Base-by-base conservation (phyloP, 192 early-diverging fungal genomes). In the Funneliformis mosseae region DNA sequence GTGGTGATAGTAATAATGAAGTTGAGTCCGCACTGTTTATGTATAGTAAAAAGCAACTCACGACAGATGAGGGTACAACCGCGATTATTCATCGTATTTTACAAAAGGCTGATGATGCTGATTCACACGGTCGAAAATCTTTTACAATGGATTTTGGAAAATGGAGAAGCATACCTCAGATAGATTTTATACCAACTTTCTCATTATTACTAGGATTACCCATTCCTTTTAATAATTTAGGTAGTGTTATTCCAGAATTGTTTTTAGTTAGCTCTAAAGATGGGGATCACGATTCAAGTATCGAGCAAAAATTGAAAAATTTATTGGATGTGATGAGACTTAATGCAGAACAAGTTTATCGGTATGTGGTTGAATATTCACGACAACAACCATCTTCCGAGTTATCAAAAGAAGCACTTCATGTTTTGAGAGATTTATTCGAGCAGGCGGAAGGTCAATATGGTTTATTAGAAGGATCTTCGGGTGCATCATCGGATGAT, bases 171-270 rank as follows among this genome's bases (percentile, higher is more conserved):
- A 87, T 97, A 1, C 86, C 93, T 18, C 98, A 99, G 84, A 96
- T 98, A 63, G 95, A 99, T 81, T 81, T 98, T 23, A 95, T 97
- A 0, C 92, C 97, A 18, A 98, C 96, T 0, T 81, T 99, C 21
- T 81, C 95, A 3, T 83, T 95, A 38, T 78, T 95, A 39, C 83
- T 99, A 64, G 94, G 94, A 16, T 81, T 97, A 0, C 96, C 96
- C 0, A 95, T 98, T 76, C 97, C 98, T 3, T 97, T 94, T 87
- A 96, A 95, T 76, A 99, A 95, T 81, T 84, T 99, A 39, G 98
- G 98, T 4, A 87, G 91, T 0, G 81, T 94, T 11, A 93, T 99
- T 27, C 96, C 98, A 1, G 95, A 99, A 81, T 81, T 96, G 7
- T 92, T 99, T 72, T 89, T 87, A 7, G 81, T 82, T 4, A 70